Conservation (phyloP, 768 basidiomycete species). For the Kwoniella dejecticola region DNA sequence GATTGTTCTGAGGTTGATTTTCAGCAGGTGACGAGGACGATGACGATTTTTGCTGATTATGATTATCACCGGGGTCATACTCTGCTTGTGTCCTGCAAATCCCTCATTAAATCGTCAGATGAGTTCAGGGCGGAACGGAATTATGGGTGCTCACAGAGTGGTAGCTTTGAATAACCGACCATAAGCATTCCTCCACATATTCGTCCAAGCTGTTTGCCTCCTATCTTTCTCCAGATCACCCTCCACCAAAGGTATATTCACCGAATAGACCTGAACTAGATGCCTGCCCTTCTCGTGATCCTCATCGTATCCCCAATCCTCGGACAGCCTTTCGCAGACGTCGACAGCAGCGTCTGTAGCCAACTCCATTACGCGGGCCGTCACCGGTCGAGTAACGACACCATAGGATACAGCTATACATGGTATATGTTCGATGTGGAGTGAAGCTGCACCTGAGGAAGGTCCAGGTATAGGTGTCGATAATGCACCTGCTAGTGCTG, state of each 20-base stretch:
- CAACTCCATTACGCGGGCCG: conserved; percentile 64
- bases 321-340: conserved; percentile 75
- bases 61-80: conserved; percentile 33
- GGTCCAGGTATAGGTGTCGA: conserved; percentile 56
- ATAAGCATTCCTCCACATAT: conserved; percentile 82
- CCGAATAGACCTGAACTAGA: conserved; percentile 60
- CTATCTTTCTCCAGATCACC: conserved; percentile 65
- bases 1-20: conserved; percentile 6
- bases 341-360: conserved; percentile 69
- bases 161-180: conserved; percentile 71
- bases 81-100: conserved; percentile 9
- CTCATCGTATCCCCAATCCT: conserved; percentile 75
- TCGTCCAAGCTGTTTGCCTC: conserved; percentile 75
- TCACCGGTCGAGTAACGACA: conserved; percentile 70
- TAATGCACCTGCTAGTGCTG: conserved; percentile 70
- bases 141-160: conserved; percentile 40
- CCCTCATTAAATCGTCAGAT: not conserved
- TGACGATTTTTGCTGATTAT: conserved; percentile 6
- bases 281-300: conserved; percentile 53
- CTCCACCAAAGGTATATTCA: conserved; percentile 84
- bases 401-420: conserved; percentile 90
- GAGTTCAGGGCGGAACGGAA: too few species aligned
- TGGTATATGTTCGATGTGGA: conserved; percentile 57
- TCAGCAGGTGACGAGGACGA: not conserved
- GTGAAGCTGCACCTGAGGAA: conserved; percentile 23